These are phyloP conservation scores for Talaromyces nanjingensis DNA, from an alignment of 495 filamentous ascomycete genomes.

Conservation along the genomic window DNA sequence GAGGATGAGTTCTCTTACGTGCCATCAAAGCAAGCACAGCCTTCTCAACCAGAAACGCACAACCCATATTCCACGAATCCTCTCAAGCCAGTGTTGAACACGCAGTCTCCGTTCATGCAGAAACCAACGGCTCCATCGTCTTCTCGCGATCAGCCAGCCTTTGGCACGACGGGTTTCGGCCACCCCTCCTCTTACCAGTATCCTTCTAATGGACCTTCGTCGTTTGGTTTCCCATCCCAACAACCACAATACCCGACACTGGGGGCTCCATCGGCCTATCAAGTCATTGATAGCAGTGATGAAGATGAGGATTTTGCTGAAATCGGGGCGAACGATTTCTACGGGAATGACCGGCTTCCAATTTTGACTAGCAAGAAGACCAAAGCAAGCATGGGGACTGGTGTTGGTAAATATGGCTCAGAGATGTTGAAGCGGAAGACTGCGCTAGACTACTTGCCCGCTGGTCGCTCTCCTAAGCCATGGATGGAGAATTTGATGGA, in stretches of 20 bases:
- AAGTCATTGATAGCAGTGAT: constrained; percentile 16
- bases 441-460: constrained; percentile 3
- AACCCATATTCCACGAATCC: constrained; percentile 2
- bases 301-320: constrained; percentile 3
- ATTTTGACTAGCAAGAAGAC: neutral
- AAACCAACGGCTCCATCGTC: neutral
- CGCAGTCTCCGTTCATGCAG: neutral
- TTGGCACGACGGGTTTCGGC: neutral
- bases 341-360: neutral
- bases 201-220: neutral
- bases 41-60: constrained; percentile 4
- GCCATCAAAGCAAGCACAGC: constrained; percentile 8
- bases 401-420: neutral
- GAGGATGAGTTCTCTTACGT: constrained; percentile 10
- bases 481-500: neutral
- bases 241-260: neutral
- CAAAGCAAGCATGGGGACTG: neutral
- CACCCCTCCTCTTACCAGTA: neutral
- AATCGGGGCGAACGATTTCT: neutral
- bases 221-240: neutral
- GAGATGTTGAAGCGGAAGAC: constrained; percentile 7
- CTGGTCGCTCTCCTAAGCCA: neutral
- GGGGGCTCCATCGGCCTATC: neutral
- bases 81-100: neutral
- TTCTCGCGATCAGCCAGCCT: neutral